Base-by-base conservation (phyloP, 1,284 basidiomycete genomes). In the Rhodotorula sp. region DNA sequence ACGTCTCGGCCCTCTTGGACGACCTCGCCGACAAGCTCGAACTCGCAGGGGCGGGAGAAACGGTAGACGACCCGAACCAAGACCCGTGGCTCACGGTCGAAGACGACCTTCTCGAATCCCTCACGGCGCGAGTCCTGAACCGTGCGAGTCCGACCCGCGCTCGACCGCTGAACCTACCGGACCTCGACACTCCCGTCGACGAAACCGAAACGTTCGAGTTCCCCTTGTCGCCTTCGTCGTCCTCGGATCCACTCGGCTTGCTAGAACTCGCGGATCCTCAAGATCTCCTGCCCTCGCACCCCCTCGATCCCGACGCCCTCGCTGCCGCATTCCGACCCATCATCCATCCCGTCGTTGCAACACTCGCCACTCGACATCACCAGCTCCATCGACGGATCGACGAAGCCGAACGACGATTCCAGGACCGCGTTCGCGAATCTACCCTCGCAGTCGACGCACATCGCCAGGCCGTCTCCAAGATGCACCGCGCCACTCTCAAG, bases 21-120 rank as follows among this genome's bases (percentile, higher is more conserved):
- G 66, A 67, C n/a, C 55, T 69, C 54, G 66, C 55, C 31, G 55
- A 50, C 21, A 12, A 26, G 26, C 54, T 55, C 54, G 54, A 55
- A 10, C 54, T 55, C 50, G 28, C 14, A 31, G 54, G 6, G 2
- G 12, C 0, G 28, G 8, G n/a, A 15, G 52, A 7, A 16, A 8
- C 12, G 18, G n/a, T 8, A 10, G 21, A 56, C 23, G 58, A 64
- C 38, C 62, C 63, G 45, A 59, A 58, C 54, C 66, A 58, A 14
- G 65, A 67, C 19, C 16, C 26, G 14, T 71, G 69, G 69, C 31
- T 45, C 14, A 55, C 57, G 48, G 58, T 71, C 54, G 62, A 71
- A 55, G 69, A 67, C 15, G 66, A 64, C 50, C 66, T 71, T 38
- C 54, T 71, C 18, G 54, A n/a, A 28, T 34, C 66, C 2, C 47